Percentiles rank a stretch among this genome's conserved stretches.
These are phyloP conservation scores for Waitea zeae DNA, from an alignment of 1,284 basidiomycete species.

Conservation along the genomic window DNA sequence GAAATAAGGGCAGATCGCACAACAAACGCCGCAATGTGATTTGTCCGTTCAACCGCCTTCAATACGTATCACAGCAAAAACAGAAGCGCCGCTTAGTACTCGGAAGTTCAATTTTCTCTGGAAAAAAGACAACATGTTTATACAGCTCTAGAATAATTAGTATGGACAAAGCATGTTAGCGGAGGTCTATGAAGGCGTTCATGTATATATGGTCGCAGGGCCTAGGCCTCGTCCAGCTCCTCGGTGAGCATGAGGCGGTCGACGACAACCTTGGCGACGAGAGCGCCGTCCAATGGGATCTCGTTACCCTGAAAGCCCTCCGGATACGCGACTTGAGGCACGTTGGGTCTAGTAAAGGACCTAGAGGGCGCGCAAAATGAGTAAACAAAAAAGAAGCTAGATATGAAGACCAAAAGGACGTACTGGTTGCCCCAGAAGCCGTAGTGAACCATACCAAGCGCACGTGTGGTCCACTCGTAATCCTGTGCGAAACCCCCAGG, in stretches of 20 bases:
- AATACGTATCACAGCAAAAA: no score
- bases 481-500: constrained; percentile 75
- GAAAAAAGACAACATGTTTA: no score
- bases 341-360: constrained; percentile 28
- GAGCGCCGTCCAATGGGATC: constrained; percentile 29
- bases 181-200: no score
- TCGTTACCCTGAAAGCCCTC: constrained; percentile 41
- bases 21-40: no score
- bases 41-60: no score
- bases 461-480: constrained; percentile 68
- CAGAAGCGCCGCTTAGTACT: no score
- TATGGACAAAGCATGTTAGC: no score
- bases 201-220: no score
- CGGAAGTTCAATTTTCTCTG: no score
- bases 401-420: constrained; percentile 8
- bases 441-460: constrained; percentile 71
- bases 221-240: not conserved
- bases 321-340: constrained; percentile 28
- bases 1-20: no score
- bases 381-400: no score
- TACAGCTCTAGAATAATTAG: no score
- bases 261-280: not conserved
- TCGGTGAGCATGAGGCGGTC: not conserved
- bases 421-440: constrained; percentile 62
- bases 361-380: constrained; percentile 9